Evolutionary conservation across 1,284 basidiomycete species (phyloP).

Genomic region (Flammula alnicola): DNA sequence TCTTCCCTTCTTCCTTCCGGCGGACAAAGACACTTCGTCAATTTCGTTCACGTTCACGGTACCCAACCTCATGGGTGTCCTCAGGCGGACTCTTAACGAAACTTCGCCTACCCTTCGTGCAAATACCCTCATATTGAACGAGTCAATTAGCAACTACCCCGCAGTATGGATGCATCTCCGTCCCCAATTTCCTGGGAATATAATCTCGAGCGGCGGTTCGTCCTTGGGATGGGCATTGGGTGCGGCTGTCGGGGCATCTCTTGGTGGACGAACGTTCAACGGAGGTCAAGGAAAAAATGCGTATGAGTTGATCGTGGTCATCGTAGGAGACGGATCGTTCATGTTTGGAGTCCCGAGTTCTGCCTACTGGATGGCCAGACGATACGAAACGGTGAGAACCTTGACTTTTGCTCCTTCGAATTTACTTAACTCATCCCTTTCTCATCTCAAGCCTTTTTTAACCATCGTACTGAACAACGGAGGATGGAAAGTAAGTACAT

Average conservation of each 20-base stretch:
- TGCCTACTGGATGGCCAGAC: slow-evolving; percentile 71
- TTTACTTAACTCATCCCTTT: background rate
- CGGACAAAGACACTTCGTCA: slow-evolving; percentile 14
- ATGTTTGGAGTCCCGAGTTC: slow-evolving; percentile 70
- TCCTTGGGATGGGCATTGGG: slow-evolving; percentile 71
- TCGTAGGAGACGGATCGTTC: slow-evolving; percentile 73
- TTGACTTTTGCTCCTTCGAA: background rate
- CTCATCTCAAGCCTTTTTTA: slow-evolving; percentile 59
- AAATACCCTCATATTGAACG: slow-evolving; percentile 60
- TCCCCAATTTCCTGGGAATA: slow-evolving; percentile 53
- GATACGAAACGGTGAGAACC: slow-evolving; percentile 63
- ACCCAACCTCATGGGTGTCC: slow-evolving; percentile 51
- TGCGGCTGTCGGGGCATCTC: slow-evolving; percentile 60
- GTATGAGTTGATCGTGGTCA: slow-evolving; percentile 56
- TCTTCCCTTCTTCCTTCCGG: slow-evolving; percentile 5
- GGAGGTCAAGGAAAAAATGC: slow-evolving; percentile 25
- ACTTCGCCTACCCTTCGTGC: slow-evolving; percentile 41
- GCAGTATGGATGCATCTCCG: slow-evolving; percentile 60
- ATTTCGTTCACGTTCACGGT: slow-evolving; percentile 46
- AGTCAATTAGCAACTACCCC: slow-evolving; percentile 62
- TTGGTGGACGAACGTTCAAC: slow-evolving; percentile 44
- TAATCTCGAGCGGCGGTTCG: slow-evolving; percentile 60
- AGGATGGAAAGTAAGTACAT: slow-evolving; percentile 58
- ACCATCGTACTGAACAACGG: slow-evolving; percentile 76
- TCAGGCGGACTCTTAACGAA: slow-evolving; percentile 47